Conservation (phyloP, 140 eudicot genomes). For the Bidens hawaiensis region DNA sequence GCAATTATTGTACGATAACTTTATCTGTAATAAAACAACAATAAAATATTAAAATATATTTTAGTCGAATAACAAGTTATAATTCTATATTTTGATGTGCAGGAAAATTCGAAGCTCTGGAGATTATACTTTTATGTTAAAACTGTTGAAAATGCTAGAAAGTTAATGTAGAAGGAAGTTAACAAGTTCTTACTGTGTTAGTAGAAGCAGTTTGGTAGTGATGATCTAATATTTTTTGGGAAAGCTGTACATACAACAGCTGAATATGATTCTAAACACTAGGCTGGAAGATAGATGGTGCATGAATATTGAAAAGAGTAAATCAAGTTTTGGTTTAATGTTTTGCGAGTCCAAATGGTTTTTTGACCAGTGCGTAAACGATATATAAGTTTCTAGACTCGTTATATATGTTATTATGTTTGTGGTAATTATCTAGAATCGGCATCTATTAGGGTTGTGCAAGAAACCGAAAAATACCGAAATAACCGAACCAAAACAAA, state of each 20-base stretch:
- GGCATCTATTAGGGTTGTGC: too few species aligned
- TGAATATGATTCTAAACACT: background rate
- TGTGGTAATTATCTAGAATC: background rate
- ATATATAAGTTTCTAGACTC: background rate
- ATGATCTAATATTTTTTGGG: background rate
- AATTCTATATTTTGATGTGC: background rate
- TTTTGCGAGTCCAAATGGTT: background rate
- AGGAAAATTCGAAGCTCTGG: conserved; percentile 75
- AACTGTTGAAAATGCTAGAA: conserved; percentile 49
- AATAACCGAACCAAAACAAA: too few species aligned
- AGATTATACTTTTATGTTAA: conserved; percentile 55
- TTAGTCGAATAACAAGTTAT: background rate
- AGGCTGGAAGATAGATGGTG: background rate
- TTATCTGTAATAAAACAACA: too few species aligned
- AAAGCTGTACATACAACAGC: conserved; percentile 19
- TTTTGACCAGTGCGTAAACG: background rate
- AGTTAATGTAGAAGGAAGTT: conserved; percentile 19
- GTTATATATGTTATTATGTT: background rate
- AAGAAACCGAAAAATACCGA: too few species aligned
- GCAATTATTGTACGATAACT: too few species aligned
- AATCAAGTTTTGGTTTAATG: background rate
- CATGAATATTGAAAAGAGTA: background rate
- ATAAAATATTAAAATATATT: too few species aligned
- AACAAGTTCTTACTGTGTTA: background rate
- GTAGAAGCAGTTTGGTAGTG: conserved; percentile 1